Base-by-base conservation (phyloP, 78 protist genomes). In the Dictyostelium purpureum region DNA sequence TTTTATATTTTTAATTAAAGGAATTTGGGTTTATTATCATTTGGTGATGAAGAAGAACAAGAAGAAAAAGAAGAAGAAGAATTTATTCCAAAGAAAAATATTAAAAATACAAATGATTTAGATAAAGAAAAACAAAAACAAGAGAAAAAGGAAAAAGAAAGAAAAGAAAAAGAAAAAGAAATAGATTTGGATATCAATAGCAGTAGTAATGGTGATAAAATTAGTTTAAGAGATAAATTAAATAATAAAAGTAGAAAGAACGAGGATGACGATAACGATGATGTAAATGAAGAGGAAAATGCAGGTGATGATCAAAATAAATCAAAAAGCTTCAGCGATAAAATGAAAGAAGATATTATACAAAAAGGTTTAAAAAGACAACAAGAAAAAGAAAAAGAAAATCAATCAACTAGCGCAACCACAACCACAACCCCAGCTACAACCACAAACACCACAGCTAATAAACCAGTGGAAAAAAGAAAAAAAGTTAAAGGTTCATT, bases 21-120 rank as follows among this genome's bases (percentile, higher is more conserved):
- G 24, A 74, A 95, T 67, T 56, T 76, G n/a, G 83, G 71, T 19
- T 90, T 95, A 51, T 54, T 95, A 70, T 95, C 97, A 35, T 95
- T 95, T 76, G 97, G 92, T 5, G 97, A 87, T 33, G 97, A 95
- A 24, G 94, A 71, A 28, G 96, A 92, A 16, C 93, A 71, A 28
- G 79, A 75, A 3, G 89, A 91, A 31, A 91, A 63, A 28, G 94
- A 75, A 2, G 73, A 54, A 9, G 65, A 54, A 6, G 71, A 57
- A 70, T 26, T 18, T 6, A 49, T 26, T 35, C 19, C 1, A n/a
- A 88, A 43, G 14, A 26, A 19, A 12, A 75, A 70, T 33, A 69
- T 28, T 40, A 69, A 47, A 16, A 71, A 0, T 5, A n/a, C n/a
- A n/a, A n/a, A n/a, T n/a, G n/a, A n/a, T n/a, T n/a, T n/a, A n/a